phyloP scores from a whole-genome alignment of 148 eudicot species.

The Rhododendron griersonianum region DNA sequence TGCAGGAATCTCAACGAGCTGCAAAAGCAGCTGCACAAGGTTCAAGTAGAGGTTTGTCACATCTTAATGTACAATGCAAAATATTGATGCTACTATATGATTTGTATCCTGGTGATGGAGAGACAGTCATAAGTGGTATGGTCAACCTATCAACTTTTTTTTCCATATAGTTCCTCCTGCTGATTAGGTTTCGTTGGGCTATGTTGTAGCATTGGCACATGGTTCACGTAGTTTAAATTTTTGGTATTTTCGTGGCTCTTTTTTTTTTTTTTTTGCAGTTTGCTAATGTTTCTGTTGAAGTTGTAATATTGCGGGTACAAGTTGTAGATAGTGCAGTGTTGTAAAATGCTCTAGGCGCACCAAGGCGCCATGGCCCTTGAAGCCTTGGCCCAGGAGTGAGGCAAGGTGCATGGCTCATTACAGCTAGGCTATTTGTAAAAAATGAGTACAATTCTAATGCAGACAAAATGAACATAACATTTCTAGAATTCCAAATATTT shows the following conservation, averaged over 20 bases:
- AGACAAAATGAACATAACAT: not conserved
- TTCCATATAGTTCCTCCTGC: not conserved
- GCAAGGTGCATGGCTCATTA: not conserved
- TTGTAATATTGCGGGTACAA: not conserved
- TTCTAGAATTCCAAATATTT: not conserved
- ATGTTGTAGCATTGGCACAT: not conserved
- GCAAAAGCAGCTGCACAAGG: slow-evolving; percentile 75
- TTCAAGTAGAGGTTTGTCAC: slow-evolving; percentile 5
- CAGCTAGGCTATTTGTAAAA: not conserved
- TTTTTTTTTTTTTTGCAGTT: not conserved
- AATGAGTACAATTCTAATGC: not conserved
- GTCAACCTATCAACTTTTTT: not conserved
- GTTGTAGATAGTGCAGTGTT: not conserved
- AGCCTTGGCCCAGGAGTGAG: not conserved
- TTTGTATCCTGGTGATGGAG: not conserved
- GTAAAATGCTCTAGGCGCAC: not conserved
- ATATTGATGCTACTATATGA: not conserved
- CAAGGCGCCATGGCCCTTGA: not conserved
- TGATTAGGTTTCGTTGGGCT: not conserved
- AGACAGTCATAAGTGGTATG: not conserved
- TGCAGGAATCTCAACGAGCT: slow-evolving; percentile 93
- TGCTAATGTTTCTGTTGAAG: not conserved
- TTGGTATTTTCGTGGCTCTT: not conserved
- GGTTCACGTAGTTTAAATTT: not conserved
- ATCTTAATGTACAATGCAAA: not conserved